A percentile compares a stretch with the other conserved stretches of the same genome.
Evolutionary conservation across 2,329 filamentous ascomycete species (phyloP).

Genomic region (Reticulascus tulasneorum): DNA sequence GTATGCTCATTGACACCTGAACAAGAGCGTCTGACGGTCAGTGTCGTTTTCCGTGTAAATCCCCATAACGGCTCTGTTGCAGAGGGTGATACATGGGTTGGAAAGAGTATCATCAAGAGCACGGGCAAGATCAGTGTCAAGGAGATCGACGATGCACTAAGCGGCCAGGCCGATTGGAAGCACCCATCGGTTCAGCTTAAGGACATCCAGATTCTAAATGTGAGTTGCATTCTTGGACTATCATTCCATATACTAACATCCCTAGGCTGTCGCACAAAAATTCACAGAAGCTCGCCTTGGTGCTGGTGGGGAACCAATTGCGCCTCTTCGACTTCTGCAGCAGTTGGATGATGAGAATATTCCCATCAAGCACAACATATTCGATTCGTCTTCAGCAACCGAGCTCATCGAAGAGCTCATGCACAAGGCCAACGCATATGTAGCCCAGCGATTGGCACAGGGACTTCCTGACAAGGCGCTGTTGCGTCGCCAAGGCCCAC

Average conservation of each 20-base stretch:
- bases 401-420: conserved; percentile 94
- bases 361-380: conserved; percentile 93
- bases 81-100: conserved; percentile 89
- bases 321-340: conserved; percentile 82
- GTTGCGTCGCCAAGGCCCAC: conserved; percentile 78
- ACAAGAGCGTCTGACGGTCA: conserved; percentile 87
- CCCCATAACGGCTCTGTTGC: conserved; percentile 71
- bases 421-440: conserved; percentile 86
- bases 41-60: conserved; percentile 89
- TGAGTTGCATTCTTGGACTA: conserved; percentile 32
- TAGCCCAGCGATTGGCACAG: conserved; percentile 77
- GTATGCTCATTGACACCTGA: conserved; percentile 82
- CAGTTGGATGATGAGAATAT: conserved; percentile 98
- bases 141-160: conserved; percentile 79
- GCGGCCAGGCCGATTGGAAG: conserved; percentile 56
- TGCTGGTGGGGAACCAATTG: conserved; percentile 72
- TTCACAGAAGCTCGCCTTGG: conserved; percentile 86
- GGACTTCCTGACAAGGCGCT: conserved; percentile 89
- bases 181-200: conserved; percentile 65
- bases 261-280: conserved; percentile 72
- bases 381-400: conserved; percentile 82
- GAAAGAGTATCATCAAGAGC: conserved; percentile 91
- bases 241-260: conserved; percentile 16
- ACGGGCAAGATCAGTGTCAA: conserved; percentile 78
- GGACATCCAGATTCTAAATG: conserved; percentile 75